These are phyloP conservation scores for Cydonia oblonga DNA, from an alignment of 331 rosid genomes.

Conservation along the genomic window DNA sequence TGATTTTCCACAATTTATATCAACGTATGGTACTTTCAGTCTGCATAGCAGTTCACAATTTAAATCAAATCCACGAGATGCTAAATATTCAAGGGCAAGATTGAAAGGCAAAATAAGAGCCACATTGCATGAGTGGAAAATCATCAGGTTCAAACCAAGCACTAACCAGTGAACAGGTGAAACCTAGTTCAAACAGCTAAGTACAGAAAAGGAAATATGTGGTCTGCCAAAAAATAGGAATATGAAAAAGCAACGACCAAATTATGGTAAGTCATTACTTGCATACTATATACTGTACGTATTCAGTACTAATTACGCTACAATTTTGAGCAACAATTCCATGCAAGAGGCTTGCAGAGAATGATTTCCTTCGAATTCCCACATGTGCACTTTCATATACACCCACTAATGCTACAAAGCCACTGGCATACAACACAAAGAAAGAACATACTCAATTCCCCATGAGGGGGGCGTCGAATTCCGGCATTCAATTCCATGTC, in stretches of 20 bases:
- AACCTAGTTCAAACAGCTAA: not conserved
- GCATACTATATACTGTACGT: not conserved
- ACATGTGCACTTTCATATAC: not conserved
- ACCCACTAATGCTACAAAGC: constrained; percentile 20
- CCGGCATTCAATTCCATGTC: constrained; percentile 22
- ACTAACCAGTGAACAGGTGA: not conserved
- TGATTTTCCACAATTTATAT: not conserved
- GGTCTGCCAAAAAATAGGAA: not conserved
- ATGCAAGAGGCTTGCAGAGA: constrained; percentile 43
- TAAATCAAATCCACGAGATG: not conserved
- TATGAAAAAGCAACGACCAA: not conserved
- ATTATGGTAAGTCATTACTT: constrained; percentile 2
- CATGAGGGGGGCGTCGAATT: constrained; percentile 13
- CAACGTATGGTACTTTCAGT: not conserved
- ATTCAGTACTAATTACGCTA: not conserved
- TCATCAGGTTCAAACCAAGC: not conserved
- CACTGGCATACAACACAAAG: constrained; percentile 22
- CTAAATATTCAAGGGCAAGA: too few species aligned
- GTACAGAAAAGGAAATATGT: constrained; percentile 2
- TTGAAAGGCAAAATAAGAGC: not conserved
- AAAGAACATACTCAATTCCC: constrained; percentile 20
- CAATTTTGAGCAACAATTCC: constrained; percentile 17
- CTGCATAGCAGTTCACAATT: not conserved
- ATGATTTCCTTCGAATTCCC: constrained; percentile 17
- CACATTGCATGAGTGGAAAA: not conserved